Conservation (phyloP, 106 monocot genomes). For the Agapanthus africanus region DNA sequence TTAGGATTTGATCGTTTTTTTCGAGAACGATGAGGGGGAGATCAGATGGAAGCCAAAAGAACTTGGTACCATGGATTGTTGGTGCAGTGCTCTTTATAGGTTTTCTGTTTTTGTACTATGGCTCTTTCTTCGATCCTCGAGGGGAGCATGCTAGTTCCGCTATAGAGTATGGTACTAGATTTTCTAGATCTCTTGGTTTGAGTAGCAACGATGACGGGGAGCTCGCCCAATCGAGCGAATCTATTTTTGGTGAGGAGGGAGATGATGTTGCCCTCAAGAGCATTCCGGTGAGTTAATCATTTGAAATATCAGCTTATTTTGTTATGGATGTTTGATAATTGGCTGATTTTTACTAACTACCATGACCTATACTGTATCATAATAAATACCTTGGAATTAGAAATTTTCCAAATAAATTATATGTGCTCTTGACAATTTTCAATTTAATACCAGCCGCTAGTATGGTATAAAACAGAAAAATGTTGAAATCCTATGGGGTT, state of each 20-base stretch:
- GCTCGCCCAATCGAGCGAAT: slow-evolving; percentile 40
- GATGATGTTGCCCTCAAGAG: slow-evolving; percentile 44
- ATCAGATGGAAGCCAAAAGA: slow-evolving; percentile 66
- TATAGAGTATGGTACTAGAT: slow-evolving; percentile 60
- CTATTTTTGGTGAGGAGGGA: slow-evolving; percentile 37
- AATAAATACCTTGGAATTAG: too few species aligned
- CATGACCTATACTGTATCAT: too few species aligned
- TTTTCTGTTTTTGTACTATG: slow-evolving; percentile 50
- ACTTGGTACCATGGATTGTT: slow-evolving; percentile 33
- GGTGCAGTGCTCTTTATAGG: slow-evolving; percentile 26
- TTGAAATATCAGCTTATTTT: neutral
- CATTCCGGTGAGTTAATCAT: slow-evolving; percentile 54
- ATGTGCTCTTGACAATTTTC: too few species aligned
- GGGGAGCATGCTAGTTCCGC: slow-evolving; percentile 35
- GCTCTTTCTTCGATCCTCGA: slow-evolving; percentile 40
- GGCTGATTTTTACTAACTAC: too few species aligned
- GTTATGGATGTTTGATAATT: too few species aligned
- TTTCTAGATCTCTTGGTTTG: slow-evolving; percentile 59
- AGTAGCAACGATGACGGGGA: slow-evolving; percentile 51
- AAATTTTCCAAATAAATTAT: too few species aligned
- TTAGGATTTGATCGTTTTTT: neutral
- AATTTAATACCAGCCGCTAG: too few species aligned
- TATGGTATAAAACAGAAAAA: too few species aligned
- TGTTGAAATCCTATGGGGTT: too few species aligned
- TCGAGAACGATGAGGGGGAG: slow-evolving; percentile 49